Evolutionary conservation across 164 flowering plant species (phyloP).

Genomic region (Platanus orientalis): DNA sequence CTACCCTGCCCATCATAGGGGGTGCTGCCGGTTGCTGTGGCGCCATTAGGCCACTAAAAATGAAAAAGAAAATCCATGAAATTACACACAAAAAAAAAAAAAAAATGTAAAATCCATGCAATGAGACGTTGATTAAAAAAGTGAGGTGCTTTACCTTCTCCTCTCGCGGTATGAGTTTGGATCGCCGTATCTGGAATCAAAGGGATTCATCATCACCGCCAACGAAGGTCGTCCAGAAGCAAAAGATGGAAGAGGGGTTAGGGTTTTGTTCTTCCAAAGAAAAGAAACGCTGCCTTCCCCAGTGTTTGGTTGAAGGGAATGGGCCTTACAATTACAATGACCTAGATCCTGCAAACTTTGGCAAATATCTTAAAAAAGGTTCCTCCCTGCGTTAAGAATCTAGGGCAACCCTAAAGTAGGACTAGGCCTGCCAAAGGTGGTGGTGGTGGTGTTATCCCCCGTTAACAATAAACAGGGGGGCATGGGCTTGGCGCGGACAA

Average conservation of each 20-base stretch:
- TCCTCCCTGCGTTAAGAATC: no score
- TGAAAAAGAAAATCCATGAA: neutral
- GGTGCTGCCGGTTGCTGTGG: constrained; percentile 27
- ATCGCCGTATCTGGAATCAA: constrained; percentile 57
- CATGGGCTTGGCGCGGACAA: no score
- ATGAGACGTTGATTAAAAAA: neutral
- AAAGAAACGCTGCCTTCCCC: no score
- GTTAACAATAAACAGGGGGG: no score
- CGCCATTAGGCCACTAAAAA: constrained; percentile 39
- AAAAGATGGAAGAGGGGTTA: neutral
- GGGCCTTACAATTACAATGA: no score
- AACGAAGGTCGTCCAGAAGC: neutral
- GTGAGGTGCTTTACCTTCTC: constrained; percentile 40
- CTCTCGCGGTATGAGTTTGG: constrained; percentile 74
- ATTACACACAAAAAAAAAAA: neutral
- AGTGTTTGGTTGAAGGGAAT: no score
- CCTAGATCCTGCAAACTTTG: no score
- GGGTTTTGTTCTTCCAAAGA: neutral
- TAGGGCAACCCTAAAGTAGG: no score
- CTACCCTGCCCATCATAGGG: constrained; percentile 19
- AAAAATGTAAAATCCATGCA: neutral
- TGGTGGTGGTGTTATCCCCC: no score
- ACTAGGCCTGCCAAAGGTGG: no score
- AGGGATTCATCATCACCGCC: constrained; percentile 29
- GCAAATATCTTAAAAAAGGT: no score